Evolutionary conservation across 129 eudicot species (phyloP).

Genomic region (Gnaphalium uliginosum): DNA sequence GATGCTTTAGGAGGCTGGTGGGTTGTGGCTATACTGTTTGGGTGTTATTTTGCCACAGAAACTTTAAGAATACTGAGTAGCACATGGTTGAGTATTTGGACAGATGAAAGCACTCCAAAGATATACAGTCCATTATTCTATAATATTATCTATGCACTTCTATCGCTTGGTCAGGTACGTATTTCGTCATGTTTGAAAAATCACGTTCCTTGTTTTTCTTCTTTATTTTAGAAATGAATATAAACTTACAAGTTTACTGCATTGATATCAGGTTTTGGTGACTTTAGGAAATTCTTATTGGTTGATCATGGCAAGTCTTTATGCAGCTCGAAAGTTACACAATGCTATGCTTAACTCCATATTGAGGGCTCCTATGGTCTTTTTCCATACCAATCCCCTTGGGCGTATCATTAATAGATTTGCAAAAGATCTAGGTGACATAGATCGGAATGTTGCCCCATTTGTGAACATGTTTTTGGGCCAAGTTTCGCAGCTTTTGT

Average conservation of each 20-base stretch:
- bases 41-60: slow-evolving; percentile 74
- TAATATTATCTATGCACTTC: slow-evolving; percentile 71
- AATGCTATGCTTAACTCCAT: slow-evolving; percentile 77
- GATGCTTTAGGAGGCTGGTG: slow-evolving; percentile 88
- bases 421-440: slow-evolving; percentile 88
- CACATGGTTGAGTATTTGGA: slow-evolving; percentile 95
- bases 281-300: slow-evolving; percentile 83
- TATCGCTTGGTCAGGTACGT: slow-evolving; percentile 83
- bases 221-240: not conserved
- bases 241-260: slow-evolving; percentile 21
- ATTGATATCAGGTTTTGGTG: slow-evolving; percentile 67
- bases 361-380: slow-evolving; percentile 94
- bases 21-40: slow-evolving; percentile 70
- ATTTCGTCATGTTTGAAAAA: not conserved
- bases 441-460: slow-evolving; percentile 83
- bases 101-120: slow-evolving; percentile 70
- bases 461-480: slow-evolving; percentile 69
- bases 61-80: slow-evolving; percentile 81
- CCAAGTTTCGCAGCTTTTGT: slow-evolving; percentile 76
- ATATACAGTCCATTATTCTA: slow-evolving; percentile 58
- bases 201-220: not conserved
- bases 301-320: slow-evolving; percentile 85
- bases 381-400: slow-evolving; percentile 93
- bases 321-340: slow-evolving; percentile 80
- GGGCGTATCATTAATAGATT: slow-evolving; percentile 93